These are phyloP conservation scores for Cryptococcus amylolentus DNA, from an alignment of 1,284 basidiomycete species.

Conservation along the genomic window DNA sequence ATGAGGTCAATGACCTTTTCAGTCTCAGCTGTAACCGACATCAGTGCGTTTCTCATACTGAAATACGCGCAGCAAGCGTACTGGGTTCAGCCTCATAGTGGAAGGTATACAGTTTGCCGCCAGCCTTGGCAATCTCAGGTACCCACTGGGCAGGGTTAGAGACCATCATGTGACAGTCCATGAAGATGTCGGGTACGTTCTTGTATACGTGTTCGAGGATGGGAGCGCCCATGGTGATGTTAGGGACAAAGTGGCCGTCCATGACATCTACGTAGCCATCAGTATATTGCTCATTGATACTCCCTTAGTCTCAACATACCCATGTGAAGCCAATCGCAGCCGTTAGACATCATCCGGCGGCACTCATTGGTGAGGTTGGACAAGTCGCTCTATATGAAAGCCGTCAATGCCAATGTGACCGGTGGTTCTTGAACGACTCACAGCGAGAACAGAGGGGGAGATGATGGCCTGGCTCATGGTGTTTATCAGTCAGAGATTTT, in stretches of 20 bases:
- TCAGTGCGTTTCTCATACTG: background rate
- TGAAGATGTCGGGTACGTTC: slow-evolving; percentile 89
- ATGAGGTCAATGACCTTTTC: slow-evolving; percentile 71
- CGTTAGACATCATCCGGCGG: slow-evolving; percentile 83
- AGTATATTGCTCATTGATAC: background rate
- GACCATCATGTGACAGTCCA: slow-evolving; percentile 99
- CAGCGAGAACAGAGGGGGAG: slow-evolving; percentile 81
- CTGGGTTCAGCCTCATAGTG: slow-evolving; percentile 86
- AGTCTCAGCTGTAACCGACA: slow-evolving; percentile 53
- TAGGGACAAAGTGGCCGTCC: slow-evolving; percentile 99
- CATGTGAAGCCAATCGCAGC: slow-evolving; percentile 96
- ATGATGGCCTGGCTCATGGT: slow-evolving; percentile 80
- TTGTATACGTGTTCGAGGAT: slow-evolving; percentile 84
- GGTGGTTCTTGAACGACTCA: slow-evolving; percentile 18
- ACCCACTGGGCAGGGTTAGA: slow-evolving; percentile 96
- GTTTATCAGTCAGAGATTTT: background rate
- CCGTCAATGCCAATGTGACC: background rate
- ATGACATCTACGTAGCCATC: slow-evolving; percentile 68
- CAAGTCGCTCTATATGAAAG: slow-evolving; percentile 66
- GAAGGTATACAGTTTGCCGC: slow-evolving; percentile 93
- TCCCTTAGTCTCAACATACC: slow-evolving; percentile 55
- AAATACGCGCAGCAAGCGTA: slow-evolving; percentile 50
- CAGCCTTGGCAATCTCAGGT: slow-evolving; percentile 89
- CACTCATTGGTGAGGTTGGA: slow-evolving; percentile 87
- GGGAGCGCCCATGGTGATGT: slow-evolving; percentile 94